Evolutionary conservation across 768 basidiomycete genomes (phyloP).

Genomic region (Heimioporus sp.): DNA sequence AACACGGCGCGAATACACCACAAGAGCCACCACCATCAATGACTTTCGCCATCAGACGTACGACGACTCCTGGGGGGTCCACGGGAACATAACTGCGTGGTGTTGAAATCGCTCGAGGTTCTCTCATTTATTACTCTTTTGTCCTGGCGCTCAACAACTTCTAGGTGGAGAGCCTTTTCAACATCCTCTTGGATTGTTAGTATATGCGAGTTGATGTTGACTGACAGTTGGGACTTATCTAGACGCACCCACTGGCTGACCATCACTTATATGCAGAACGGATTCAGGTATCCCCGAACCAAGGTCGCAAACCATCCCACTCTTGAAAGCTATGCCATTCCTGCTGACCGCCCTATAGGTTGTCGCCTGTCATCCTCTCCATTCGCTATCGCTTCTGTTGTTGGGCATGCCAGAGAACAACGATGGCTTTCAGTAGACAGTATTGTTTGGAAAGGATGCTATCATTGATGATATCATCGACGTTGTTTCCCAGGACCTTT

Average conservation of each 20-base stretch:
- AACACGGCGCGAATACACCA: conserved; percentile 57
- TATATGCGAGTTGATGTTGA: too few species aligned
- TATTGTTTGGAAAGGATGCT: conserved; percentile 59
- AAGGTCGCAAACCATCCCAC: conserved; percentile 43
- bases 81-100: conserved; percentile 73
- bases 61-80: conserved; percentile 69
- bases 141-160: conserved; percentile 1
- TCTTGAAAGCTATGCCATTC: conserved; percentile 48
- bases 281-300: conserved; percentile 50
- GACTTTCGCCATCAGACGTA: conserved; percentile 60
- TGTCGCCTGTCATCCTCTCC: conserved; percentile 62
- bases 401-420: conserved; percentile 73
- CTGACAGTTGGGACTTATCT: conserved; percentile 49
- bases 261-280: conserved; percentile 10
- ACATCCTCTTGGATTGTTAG: conserved; percentile 61
- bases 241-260: not conserved
- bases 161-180: conserved; percentile 65
- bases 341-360: conserved; percentile 70
- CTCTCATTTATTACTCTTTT: not conserved
- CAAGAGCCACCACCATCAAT: conserved; percentile 81
- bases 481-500: conserved; percentile 58
- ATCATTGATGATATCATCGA: conserved; percentile 56
- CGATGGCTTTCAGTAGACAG: conserved; percentile 64
- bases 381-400: conserved; percentile 55
- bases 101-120: conserved; percentile 69